Evolutionary conservation across 768 basidiomycete genomes (phyloP), one percentile per base, ranked within the genome.

Genomic region (Kwoniella pini): DNA sequence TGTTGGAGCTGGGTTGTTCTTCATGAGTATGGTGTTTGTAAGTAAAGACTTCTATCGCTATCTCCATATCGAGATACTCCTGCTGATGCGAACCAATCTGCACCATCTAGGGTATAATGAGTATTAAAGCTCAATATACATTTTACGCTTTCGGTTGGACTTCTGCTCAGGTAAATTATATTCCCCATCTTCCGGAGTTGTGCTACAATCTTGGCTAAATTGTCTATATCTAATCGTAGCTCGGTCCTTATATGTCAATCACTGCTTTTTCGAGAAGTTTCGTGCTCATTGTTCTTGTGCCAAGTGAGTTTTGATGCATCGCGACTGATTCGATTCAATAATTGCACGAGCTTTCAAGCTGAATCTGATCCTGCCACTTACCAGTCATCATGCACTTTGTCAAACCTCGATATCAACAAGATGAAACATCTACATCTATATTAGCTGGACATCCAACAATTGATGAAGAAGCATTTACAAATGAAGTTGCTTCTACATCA

Each of bases 1-100:
- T 58, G 77, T 90, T 3, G 90, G 86, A 2, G 54, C 84, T 4
- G 83, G 84, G 3, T 70, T 89, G 50, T 88, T 90, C 71, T 72
- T 82, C 11, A 85, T 87, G 75, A 76, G 86, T 31, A 81, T 90
- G 30, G 84, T 89, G 2, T 83, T 82, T 48, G 88, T 89, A 74
- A 68, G 85, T 79, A 15, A 19, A 19, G 28, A 17, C 11, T 50
- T n/a, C n/a, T n/a, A n/a, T n/a, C n/a, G n/a, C n/a, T n/a, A n/a
- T n/a, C n/a, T n/a, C 24, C 9, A 7, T 12, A 30, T 48, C 24
- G 38, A 22, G 33, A 30, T 21, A n/a, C 19, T n/a, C n/a, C n/a
- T n/a, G 2, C 13, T 19, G 57, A 26, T 59, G 28, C 60, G 24
- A n/a, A 38, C 17, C 19, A 49, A 12, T 39, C 28, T 48, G 17